Evolutionary conservation across 495 filamentous ascomycete species (phyloP), one percentile per base, ranked within the genome.

Genomic region (Beverwykella pulmonaria): DNA sequence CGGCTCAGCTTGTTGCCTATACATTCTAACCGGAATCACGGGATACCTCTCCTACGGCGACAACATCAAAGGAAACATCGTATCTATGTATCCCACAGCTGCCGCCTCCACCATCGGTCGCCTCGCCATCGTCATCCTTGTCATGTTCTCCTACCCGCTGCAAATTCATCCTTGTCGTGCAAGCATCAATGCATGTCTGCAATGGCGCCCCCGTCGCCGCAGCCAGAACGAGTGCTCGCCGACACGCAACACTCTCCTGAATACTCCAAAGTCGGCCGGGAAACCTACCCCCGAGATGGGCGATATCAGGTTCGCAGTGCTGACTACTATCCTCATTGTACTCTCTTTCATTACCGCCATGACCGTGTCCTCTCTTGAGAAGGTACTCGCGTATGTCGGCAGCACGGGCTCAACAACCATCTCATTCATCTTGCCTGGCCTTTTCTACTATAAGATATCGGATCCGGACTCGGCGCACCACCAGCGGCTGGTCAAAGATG

Each of bases 401-500:
- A 92, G 88, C 71, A 98, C 94, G 0, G 94, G 94, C 25, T 92
- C 88, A 61, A 98, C 94, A 0, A 88, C 88, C 69, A 98, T 98
- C 70, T 94, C 90, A 67, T 98, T 98, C 75, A 98, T 98, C 67
- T 82, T 98, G 0, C 95, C 94, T 0, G 94, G 94, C 0, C 74
- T 98, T 15, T 98, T 98, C 76, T 98, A 97, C 80, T 98, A 97
- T 82, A 97, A 97, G 78, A 97, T 98, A 59, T 92, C 89, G 0
- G 85, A 88, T 14, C 95, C 95, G 0, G 87, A 96, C 46, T 91
- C 90, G 9, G 83, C 88, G 59, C 81, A 92, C 50, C 92, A 96
- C 69, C 91, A 92, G 70, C 87, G 89, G 10, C 78, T 97, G 19
- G 81, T 91, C 69, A 96, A 96, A 75, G 92, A 94, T 71, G 92